Evolutionary conservation across 257 asterid species (phyloP), one percentile per base, ranked within the genome.

Genomic region (Scutellaria galericulata): DNA sequence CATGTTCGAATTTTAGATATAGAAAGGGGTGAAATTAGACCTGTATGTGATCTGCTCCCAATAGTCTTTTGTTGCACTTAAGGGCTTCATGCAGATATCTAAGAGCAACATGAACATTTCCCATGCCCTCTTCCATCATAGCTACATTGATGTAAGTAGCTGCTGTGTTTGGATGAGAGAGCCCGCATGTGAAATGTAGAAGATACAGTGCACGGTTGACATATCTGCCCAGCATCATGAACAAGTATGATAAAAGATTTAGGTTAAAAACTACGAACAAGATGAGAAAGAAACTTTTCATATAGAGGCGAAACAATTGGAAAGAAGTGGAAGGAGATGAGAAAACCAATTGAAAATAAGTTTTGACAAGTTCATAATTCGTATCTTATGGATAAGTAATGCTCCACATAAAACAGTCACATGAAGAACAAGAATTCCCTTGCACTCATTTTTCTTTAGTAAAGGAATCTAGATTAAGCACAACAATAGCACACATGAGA

Each of bases 51-150:
- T 95, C 99, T 67, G 89, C 96, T 80, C 98, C 99, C 69, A 95
- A 74, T 71, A 95, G 79, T 80, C 89, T 80, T 83, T 87, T 82
- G 84, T 95, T 95, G 88, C 99, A 95, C 80, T 92, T 95, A 12
- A 95, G 96, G 80, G 99, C 99, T 87, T 95, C 99, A 24, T 95
- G 99, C 76, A 95, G 87, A 87, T 92, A 95, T 83, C 99, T 79
- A 70, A 95, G 99, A 77, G 99, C 99, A 77, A 92, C 92, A 67
- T 95, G 95, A 64, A 84, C 99, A 88, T 95, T 95, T 73, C 99
- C 99, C 98, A 92, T 92, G 66, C 99, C 99, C 81, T 95, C 99
- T 84, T 95, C 99, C 99, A 95, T 95, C 99, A 95, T 95, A 69
- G 99, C 99, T 80, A 95, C 93, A 73, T 95, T 95, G 65, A 95